phyloP scores from a whole-genome alignment of 1,284 basidiomycete species.

The Sporisorium graminicola region DNA sequence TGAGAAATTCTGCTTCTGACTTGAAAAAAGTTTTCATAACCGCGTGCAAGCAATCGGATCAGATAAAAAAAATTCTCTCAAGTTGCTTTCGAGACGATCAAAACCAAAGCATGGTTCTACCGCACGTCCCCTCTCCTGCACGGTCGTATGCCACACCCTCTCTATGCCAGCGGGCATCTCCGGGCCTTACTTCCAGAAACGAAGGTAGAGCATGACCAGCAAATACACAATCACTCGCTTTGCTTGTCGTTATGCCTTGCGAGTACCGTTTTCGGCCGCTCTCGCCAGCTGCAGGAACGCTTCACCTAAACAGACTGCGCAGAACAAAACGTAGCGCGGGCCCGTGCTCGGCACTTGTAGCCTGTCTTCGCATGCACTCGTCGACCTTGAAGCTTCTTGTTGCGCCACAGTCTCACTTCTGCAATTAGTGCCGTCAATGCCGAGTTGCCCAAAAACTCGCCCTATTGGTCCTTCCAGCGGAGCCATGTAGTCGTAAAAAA shows the following conservation, averaged over 20 bases:
- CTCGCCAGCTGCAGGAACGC: background rate
- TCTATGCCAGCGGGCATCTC: no score
- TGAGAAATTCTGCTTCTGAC: slow-evolving; percentile 3
- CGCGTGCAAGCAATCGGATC: slow-evolving; percentile 14
- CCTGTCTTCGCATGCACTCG: no score
- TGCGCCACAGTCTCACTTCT: background rate
- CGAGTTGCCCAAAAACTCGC: background rate
- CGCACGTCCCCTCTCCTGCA: no score
- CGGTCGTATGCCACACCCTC: background rate
- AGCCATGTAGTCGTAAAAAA: background rate
- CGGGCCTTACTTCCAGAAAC: no score
- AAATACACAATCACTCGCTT: no score
- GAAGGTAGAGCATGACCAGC: no score
- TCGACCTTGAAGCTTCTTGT: background rate
- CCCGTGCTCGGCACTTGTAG: background rate
- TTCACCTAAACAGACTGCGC: no score
- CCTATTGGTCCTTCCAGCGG: background rate
- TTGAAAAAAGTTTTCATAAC: slow-evolving; percentile 3
- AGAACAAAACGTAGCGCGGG: background rate
- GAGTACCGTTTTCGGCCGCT: background rate
- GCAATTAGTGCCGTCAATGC: slow-evolving; percentile 3
- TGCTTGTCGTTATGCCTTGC: no score
- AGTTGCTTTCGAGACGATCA: background rate
- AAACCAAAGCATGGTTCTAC: background rate
- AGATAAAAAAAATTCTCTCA: slow-evolving; percentile 18